Base-by-base conservation (phyloP, 1,139 yeast species). In the Sugiyamaella japonica region DNA sequence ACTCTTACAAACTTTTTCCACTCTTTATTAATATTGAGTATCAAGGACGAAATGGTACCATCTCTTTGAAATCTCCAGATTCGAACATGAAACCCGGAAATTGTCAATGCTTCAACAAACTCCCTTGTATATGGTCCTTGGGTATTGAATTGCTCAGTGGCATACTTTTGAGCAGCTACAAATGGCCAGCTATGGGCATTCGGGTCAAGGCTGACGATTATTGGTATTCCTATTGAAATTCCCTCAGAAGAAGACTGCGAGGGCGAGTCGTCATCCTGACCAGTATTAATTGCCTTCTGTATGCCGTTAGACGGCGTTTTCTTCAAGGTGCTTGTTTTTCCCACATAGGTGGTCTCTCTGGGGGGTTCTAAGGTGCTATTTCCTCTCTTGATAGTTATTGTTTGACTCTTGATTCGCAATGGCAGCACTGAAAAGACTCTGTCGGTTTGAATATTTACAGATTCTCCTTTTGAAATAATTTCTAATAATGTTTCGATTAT, bases 1-100 rank as follows among this genome's bases (percentile, higher is more conserved):
- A 50, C 8, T 12, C 32, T 17, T 23, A 50, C 53, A 37, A 50
- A 43, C 46, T 38, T 44, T 31, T 44, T 37, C 53, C 53, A 50
- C 15, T 50, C 45, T n/a, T 37, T 43, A 32, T 50, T 50, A 13
- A 50, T 28, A 37, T 50, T 43, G 8, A 50, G 13, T 31, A n/a
- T 38, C 7, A 29, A 12, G 3, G 48, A 37, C n/a, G 44, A 37
- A 10, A 50, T 38, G 7, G 49, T 6, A 1, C 53, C 53, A 13
- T 20, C 28, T 25, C 20, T 44, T 25, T 50, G 32, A 50, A 44
- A 50, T 23, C 15, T 50, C 49, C 48, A 44, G 8, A 43, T 20
- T 25, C 53, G 48, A 15, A 23, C 41, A 9, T 43, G 29, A 5
- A 37, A 2, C 1, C 32, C 31, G 20, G 34, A 29, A 7, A 50